A percentile compares a stretch with the other conserved stretches of the same genome.
Evolutionary conservation across 2,329 filamentous ascomycete species (phyloP).

Genomic region (Thelonectria discophora): DNA sequence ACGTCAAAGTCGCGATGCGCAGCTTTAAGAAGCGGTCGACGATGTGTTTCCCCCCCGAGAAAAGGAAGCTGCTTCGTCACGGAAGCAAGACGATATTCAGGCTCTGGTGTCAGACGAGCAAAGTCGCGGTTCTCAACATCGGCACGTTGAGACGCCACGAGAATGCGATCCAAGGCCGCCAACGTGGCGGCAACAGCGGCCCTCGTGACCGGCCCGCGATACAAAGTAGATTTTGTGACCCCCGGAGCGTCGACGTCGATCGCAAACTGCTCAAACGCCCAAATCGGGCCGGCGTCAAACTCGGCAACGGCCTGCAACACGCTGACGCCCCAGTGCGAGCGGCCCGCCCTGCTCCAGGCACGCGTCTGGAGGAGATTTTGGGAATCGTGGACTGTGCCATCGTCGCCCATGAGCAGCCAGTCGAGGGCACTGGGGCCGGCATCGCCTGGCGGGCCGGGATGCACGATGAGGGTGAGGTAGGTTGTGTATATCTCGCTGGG

Average conservation of each 20-base stretch:
- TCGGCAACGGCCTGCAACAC: conserved; percentile 30
- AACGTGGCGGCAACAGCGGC: conserved; percentile 24
- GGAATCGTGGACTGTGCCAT: conserved; percentile 22
- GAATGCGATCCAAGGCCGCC: conserved; percentile 5
- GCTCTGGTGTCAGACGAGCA: neutral
- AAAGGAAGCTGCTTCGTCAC: conserved; percentile 6
- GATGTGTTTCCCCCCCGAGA: conserved; percentile 11
- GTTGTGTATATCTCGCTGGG: conserved; percentile 22
- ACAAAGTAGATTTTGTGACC: conserved; percentile 28
- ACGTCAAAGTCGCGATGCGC: conserved; percentile 21
- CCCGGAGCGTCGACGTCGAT: conserved; percentile 25
- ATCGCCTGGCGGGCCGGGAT: conserved; percentile 29
- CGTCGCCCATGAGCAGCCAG: conserved; percentile 31
- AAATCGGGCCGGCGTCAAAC: conserved; percentile 32
- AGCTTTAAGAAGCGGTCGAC: conserved; percentile 12
- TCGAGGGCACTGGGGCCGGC: conserved; percentile 30
- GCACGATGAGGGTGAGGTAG: conserved; percentile 29
- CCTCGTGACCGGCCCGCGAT: conserved; percentile 22
- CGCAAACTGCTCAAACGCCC: conserved; percentile 32
- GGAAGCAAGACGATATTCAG: conserved; percentile 2
- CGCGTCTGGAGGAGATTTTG: conserved; percentile 22
- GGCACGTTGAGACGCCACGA: neutral
- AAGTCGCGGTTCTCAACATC: neutral
- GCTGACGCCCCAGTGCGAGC: conserved; percentile 32
- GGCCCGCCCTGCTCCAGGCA: conserved; percentile 22